phyloP scores from a whole-genome alignment of 139 green algal species.

The Trebouxia sp. region DNA sequence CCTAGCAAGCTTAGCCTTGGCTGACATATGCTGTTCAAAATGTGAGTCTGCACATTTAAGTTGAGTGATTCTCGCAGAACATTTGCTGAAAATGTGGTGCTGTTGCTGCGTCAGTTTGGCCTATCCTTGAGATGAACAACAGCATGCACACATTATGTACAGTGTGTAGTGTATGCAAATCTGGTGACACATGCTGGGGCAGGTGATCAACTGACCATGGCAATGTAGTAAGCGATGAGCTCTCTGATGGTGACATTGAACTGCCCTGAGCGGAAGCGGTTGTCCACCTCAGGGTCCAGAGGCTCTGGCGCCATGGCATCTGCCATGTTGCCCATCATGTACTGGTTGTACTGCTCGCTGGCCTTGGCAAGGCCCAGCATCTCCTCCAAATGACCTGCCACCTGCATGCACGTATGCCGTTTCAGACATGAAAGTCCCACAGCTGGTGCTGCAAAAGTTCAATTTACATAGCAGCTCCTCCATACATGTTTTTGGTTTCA shows the following conservation, averaged over 20 bases:
- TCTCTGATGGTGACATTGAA: slow-evolving; percentile 78
- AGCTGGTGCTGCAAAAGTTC: too few relatives aligned
- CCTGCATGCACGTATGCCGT: too few relatives aligned
- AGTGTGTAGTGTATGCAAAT: too few relatives aligned
- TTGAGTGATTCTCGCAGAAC: neutral
- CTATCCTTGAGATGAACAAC: too few relatives aligned
- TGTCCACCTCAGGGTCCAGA: slow-evolving; percentile 41
- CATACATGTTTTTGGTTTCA: too few relatives aligned
- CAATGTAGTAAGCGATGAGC: slow-evolving; percentile 85
- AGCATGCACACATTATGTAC: too few relatives aligned
- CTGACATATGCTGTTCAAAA: too few relatives aligned
- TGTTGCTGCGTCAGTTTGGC: neutral
- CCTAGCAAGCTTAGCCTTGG: too few relatives aligned
- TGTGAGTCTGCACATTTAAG: too few relatives aligned
- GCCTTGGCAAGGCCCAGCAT: slow-evolving; percentile 80
- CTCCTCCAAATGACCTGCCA: slow-evolving; percentile 79
- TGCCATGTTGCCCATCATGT: slow-evolving; percentile 75
- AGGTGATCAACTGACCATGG: slow-evolving; percentile 48
- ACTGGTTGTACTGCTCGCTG: slow-evolving; percentile 91
- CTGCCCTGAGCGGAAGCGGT: slow-evolving; percentile 44
- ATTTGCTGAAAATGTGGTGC: neutral
- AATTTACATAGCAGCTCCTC: too few relatives aligned
- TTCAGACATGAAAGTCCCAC: too few relatives aligned
- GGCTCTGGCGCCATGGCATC: slow-evolving; percentile 41
- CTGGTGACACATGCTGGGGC: too few relatives aligned